Evolutionary conservation across 1,284 basidiomycete genomes (phyloP).

Genomic region (Heterobasidion irregulare): DNA sequence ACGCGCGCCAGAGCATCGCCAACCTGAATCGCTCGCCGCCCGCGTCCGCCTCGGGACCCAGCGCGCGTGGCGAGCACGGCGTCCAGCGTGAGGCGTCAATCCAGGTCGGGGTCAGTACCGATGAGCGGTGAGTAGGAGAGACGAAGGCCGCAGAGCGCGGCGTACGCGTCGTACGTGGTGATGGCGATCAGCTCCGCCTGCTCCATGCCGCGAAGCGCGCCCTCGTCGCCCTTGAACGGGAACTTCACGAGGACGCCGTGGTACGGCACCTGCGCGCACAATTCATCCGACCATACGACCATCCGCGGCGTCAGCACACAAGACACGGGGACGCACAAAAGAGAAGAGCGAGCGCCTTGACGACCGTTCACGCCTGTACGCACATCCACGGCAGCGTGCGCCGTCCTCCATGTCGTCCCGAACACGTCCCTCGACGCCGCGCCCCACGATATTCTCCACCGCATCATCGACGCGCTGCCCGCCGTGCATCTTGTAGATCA

Average conservation of each 20-base stretch:
- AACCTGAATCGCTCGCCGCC: too few relatives aligned
- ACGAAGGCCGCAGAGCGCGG: too few relatives aligned
- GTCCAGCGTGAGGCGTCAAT: too few relatives aligned
- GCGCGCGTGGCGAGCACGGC: too few relatives aligned
- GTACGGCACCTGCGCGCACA: slow-evolving; percentile 57
- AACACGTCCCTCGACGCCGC: slow-evolving; percentile 90
- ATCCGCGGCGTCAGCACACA: slow-evolving; percentile 1
- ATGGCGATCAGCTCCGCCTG: slow-evolving; percentile 86
- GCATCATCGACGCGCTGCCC: slow-evolving; percentile 73
- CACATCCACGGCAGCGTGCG: slow-evolving; percentile 79
- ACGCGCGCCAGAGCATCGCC: too few relatives aligned
- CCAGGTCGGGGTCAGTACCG: too few relatives aligned
- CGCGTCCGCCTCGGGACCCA: too few relatives aligned
- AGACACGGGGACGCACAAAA: slow-evolving; percentile 42
- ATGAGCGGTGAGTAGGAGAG: too few relatives aligned
- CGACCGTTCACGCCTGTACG: slow-evolving; percentile 82
- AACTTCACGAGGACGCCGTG: slow-evolving; percentile 77
- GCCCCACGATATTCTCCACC: slow-evolving; percentile 85
- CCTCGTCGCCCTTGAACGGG: slow-evolving; percentile 90
- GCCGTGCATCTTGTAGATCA: slow-evolving; percentile 80
- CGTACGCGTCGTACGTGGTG: slow-evolving; percentile 61
- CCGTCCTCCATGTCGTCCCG: slow-evolving; percentile 86
- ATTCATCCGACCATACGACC: not conserved
- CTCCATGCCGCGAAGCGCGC: slow-evolving; percentile 78
- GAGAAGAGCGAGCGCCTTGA: slow-evolving; percentile 67